Evolutionary conservation across 805 yeast genomes (phyloP), one percentile per base, ranked within the genome.

Genomic region (Pichia paraexigua): DNA sequence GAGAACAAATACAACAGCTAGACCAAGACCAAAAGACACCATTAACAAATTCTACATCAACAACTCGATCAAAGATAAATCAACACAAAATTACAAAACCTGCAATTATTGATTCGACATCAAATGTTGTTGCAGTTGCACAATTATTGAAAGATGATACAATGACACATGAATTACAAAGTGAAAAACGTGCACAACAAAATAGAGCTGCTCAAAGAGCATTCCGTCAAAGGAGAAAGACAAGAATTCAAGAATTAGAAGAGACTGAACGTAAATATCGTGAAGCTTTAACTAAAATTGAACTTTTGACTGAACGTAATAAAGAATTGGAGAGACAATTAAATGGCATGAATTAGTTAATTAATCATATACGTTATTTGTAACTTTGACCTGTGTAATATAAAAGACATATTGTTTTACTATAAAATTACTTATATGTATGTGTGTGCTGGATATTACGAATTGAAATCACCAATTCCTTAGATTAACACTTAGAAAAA

Each of bases 191-290:
- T 56, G 97, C 97, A 1, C 90, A 85, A 10, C 97, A 91, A 69
- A 91, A 91, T 71, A 75, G 97, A 62, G 83, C 80, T 54, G 97
- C 97, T 5, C 97, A 91, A 70, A 80, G 87, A 58, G 96, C 96
- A 10, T 91, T 90, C 70, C 78, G 97, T 63, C 83, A 82, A 63
- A 77, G 97, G 54, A 84, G 87, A 63, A 96, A 90, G 61, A 77
- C 79, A 52, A 83, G 88, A 61, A 81, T 91, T 57, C 85, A 82
- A 66, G 92, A 88, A 46, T 73, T 91, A 52, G 96, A 91, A 68
- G 67, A 72, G 39, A 82, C 83, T 62, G 86, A 87, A 12, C 72
- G 75, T 45, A 83, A 82, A 59, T 80, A 80, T 53, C 80, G 79
- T 55, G 72, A 71, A n/a, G 71, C 87, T 58, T 78, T 80, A 61